Evolutionary conservation across 495 filamentous ascomycete species (phyloP).

Genomic region (Letharia columbiana): DNA sequence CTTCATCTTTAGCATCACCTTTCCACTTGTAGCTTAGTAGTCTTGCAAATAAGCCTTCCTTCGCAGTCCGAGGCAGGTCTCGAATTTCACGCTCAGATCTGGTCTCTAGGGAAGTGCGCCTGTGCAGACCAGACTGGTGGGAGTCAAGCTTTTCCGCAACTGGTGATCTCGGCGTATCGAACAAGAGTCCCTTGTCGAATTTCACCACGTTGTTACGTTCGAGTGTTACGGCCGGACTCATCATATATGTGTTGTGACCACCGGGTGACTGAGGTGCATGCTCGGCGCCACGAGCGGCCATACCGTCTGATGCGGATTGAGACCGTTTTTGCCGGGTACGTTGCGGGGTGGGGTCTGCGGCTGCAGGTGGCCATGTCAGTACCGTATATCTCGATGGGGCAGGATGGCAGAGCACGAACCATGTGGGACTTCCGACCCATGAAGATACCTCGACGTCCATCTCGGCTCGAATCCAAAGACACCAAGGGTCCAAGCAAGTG

Average conservation of each 20-base stretch:
- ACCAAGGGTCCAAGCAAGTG: slow-evolving; percentile 2
- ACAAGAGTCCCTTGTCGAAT: neutral
- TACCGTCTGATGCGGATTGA: slow-evolving; percentile 8
- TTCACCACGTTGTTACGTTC: neutral
- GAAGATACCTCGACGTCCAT: neutral
- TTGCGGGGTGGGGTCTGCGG: neutral
- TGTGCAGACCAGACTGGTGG: neutral
- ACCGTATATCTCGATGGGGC: neutral
- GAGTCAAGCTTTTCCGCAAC: neutral
- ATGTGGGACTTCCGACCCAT: neutral
- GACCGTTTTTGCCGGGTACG: neutral
- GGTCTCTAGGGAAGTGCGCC: neutral
- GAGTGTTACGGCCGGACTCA: slow-evolving; percentile 6
- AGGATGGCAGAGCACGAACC: neutral
- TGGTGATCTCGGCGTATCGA: slow-evolving; percentile 1
- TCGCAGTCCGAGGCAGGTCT: neutral
- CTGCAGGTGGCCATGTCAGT: neutral
- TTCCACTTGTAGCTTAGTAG: slow-evolving; percentile 8
- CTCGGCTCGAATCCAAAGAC: neutral
- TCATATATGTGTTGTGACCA: neutral
- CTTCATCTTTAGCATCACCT: neutral
- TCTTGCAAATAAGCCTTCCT: neutral
- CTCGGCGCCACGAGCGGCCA: slow-evolving; percentile 11
- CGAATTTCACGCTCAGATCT: slow-evolving; percentile 1
- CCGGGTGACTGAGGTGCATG: slow-evolving; percentile 3